Evolutionary conservation across 352 stramenopile genomes (phyloP), one percentile per base, ranked within the genome.

Genomic region (Pythium sp.): DNA sequence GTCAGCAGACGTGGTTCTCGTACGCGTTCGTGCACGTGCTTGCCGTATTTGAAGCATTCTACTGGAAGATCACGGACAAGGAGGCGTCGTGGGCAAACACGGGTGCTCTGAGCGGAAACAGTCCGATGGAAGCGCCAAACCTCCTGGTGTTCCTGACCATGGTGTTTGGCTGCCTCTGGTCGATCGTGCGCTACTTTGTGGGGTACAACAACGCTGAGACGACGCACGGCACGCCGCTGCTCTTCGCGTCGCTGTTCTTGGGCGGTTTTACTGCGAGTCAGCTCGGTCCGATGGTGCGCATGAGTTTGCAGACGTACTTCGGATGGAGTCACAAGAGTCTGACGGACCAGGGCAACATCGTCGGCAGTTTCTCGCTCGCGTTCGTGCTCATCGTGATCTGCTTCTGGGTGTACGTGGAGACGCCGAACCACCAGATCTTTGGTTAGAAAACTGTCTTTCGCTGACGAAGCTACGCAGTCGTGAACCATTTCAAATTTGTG

Each of bases 331-430:
- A 91, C 80, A 89, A 91, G 79, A 84, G 77, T 77, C 68, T 91
- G 49, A 91, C 80, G 66, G 82, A 91, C 65, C 82, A 91, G 58
- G 82, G 82, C 72, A 91, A 91, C 76, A 86, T 91, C 58, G 80
- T 91, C 15, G 81, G 80, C 64, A 86, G 71, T 67, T 90, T 92
- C 67, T 86, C 73, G 68, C 75, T 91, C 36, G 82, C 82, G 9
- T 80, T 90, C 60, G 74, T 90, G 65, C 82, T 92, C 59, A 70
- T 86, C 57, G 74, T 90, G 53, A 70, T 91, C 36, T 91, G 82
- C 69, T 76, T 92, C 60, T 92, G 84, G 84, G 82, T 92, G 49
- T 91, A 91, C 76, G 84, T 92, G 32, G 82, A 91, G 69, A 92
- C 80, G 59, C 84, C 84, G 55, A 72, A 86, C 75, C 72, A 81